These are phyloP conservation scores for Rheum nobile DNA, from an alignment of 148 eudicot genomes.

Conservation along the genomic window DNA sequence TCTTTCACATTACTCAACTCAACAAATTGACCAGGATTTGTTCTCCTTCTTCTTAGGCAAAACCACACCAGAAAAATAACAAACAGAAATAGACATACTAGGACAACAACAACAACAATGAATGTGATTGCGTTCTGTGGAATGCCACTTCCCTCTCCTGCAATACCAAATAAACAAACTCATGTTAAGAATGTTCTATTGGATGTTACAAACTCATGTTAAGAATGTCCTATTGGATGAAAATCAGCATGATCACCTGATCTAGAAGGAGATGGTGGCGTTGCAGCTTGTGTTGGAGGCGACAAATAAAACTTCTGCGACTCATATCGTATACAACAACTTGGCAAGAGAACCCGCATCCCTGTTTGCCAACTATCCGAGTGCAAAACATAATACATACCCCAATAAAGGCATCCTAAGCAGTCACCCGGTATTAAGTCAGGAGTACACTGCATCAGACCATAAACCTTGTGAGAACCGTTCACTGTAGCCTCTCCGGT, in stretches of 20 bases:
- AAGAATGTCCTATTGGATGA: not conserved
- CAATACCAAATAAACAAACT: not conserved
- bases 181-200: not conserved
- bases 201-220: too few species aligned
- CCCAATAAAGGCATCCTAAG: conserved; percentile 14
- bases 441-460: conserved; percentile 19
- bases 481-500: conserved; percentile 5
- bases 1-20: not conserved
- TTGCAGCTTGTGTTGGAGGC: not conserved
- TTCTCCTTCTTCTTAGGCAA: not conserved
- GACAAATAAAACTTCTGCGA: not conserved
- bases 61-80: not conserved
- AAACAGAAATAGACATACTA: not conserved
- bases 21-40: not conserved
- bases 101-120: not conserved
- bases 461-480: conserved; percentile 1
- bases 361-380: not conserved
- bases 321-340: not conserved
- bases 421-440: conserved; percentile 12
- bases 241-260: not conserved
- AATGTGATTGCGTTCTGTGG: not conserved
- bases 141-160: not conserved
- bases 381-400: not conserved
- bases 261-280: not conserved
- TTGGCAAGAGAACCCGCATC: not conserved